phyloP scores from a whole-genome alignment of 805 yeast species.

The Yarrowia sp. region DNA sequence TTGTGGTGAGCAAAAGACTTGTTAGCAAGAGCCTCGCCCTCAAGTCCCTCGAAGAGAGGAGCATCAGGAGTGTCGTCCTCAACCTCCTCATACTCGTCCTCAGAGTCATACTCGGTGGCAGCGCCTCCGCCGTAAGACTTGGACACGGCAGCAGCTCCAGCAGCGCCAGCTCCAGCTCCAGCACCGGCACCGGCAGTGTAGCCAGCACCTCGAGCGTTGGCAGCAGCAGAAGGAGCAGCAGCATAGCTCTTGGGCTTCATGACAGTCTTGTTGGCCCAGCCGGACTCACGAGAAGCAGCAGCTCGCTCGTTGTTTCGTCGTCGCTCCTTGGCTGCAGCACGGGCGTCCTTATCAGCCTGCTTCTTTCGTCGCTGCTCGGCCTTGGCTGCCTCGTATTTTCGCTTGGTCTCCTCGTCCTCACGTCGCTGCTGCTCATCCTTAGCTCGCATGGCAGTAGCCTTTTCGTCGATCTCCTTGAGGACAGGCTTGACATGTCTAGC shows the following conservation, averaged over 20 bases:
- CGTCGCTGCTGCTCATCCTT: constrained; percentile 57
- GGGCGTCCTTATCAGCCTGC: constrained; percentile 40
- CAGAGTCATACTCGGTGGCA: constrained; percentile 39
- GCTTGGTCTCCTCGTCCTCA: constrained; percentile 54
- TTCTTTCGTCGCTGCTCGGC: constrained; percentile 42
- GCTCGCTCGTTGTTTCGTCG: constrained; percentile 43
- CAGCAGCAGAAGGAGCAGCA: constrained; percentile 31
- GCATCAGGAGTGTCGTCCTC: constrained; percentile 38
- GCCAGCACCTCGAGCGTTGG: constrained; percentile 25
- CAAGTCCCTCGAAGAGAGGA: constrained; percentile 24
- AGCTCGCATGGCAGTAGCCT: constrained; percentile 73
- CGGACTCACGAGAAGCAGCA: constrained; percentile 40
- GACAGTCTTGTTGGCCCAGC: constrained; percentile 29
- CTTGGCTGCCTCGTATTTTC: constrained; percentile 50
- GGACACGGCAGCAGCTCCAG: constrained; percentile 20
- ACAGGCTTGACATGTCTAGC: constrained; percentile 82
- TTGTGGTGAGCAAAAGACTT: constrained; percentile 17
- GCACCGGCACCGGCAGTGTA: constrained; percentile 15
- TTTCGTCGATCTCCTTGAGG: constrained; percentile 69
- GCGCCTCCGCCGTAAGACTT: constrained; percentile 36
- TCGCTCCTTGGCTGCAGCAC: constrained; percentile 19
- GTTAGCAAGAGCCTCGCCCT: constrained; percentile 35
- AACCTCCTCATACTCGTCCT: constrained; percentile 33
- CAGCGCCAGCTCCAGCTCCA: constrained; percentile 3
- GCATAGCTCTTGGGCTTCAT: constrained; percentile 33